A percentile compares a stretch with the other conserved stretches of the same genome.
Evolutionary conservation across 306 rosid genomes (phyloP).

Genomic region (Quercus bicolor): DNA sequence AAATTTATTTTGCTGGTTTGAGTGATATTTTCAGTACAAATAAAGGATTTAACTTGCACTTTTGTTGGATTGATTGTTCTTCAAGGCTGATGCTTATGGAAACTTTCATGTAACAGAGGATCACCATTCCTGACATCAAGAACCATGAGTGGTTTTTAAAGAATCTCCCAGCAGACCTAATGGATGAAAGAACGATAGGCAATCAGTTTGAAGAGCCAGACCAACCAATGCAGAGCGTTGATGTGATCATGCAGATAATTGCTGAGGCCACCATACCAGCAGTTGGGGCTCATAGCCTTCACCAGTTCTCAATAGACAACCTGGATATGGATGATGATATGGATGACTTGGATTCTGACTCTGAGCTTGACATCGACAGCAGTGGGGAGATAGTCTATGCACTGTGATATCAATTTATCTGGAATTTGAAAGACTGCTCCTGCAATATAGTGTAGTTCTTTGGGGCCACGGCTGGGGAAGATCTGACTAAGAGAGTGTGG

Average conservation of each 20-base stretch:
- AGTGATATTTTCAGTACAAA: background rate
- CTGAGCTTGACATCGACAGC: slow-evolving; percentile 89
- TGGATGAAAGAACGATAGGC: slow-evolving; percentile 57
- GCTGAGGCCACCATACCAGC: slow-evolving; percentile 94
- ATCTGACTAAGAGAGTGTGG: slow-evolving; percentile 15
- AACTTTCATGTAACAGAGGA: slow-evolving; percentile 56
- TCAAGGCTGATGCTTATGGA: slow-evolving; percentile 20
- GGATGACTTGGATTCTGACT: slow-evolving; percentile 75
- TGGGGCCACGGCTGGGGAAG: slow-evolving; percentile 6
- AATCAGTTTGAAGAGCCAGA: slow-evolving; percentile 83
- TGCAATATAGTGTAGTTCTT: slow-evolving; percentile 4
- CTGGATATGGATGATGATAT: slow-evolving; percentile 67
- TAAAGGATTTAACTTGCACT: background rate
- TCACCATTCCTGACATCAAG: slow-evolving; percentile 72
- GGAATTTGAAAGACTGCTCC: slow-evolving; percentile 10
- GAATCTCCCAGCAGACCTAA: slow-evolving; percentile 79
- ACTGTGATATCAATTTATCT: slow-evolving; percentile 30
- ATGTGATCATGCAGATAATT: slow-evolving; percentile 85
- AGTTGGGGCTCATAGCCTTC: slow-evolving; percentile 51
- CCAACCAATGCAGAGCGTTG: slow-evolving; percentile 83
- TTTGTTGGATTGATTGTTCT: slow-evolving; percentile 5
- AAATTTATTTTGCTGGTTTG: background rate
- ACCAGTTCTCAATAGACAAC: slow-evolving; percentile 45
- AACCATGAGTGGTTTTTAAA: slow-evolving; percentile 77
- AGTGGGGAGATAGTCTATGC: slow-evolving; percentile 97